Conservation (phyloP, 2,329 filamentous ascomycete genomes). For the Ascocoryne sarcoides region DNA sequence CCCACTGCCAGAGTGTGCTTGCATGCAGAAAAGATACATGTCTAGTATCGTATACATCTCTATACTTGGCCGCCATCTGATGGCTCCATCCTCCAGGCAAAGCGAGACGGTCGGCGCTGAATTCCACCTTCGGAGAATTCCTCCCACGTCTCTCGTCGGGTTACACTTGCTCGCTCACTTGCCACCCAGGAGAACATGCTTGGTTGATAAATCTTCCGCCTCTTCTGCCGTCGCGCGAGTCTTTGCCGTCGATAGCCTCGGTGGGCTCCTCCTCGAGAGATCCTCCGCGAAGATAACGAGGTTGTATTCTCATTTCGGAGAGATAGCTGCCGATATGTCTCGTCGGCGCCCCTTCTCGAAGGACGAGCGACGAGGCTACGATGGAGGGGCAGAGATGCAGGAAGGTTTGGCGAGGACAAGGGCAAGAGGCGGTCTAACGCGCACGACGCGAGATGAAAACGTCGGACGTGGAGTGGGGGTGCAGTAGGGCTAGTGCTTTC, state of each 20-base stretch:
- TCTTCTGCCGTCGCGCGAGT: not conserved
- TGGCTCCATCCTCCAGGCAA: no score
- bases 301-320: not conserved
- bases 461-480: no score
- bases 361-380: not conserved
- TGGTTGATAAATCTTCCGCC: no score
- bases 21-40: no score
- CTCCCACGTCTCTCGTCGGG: not conserved
- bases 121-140: no score
- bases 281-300: not conserved
- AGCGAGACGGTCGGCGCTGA: no score
- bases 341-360: not conserved
- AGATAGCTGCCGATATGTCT: not conserved
- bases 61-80: no score
- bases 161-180: not conserved
- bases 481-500: no score
- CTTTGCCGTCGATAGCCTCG: not conserved
- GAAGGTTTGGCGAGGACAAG: not conserved
- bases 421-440: not conserved
- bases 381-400: not conserved
- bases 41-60: no score
- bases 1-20: no score
- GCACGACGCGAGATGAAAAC: no score
- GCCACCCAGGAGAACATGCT: not conserved
- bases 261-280: no score